Percentiles rank a stretch among this genome's conserved stretches.
phyloP scores from a whole-genome alignment of 129 eudicot species.

The Arctium lappa region DNA sequence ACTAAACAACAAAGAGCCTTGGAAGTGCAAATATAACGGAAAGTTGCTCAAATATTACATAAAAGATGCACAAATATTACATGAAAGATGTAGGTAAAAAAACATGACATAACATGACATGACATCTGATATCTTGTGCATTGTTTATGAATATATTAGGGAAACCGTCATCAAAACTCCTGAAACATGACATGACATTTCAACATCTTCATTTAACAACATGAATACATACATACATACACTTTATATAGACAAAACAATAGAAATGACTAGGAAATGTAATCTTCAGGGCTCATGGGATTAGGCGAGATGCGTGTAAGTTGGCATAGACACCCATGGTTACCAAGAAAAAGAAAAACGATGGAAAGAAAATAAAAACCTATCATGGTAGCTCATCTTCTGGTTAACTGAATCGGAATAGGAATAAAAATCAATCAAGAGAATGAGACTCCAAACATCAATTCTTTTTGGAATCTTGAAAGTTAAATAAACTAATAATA shows the following conservation, averaged over 20 bases:
- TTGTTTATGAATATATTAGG: constrained; percentile 91
- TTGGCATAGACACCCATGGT: neutral
- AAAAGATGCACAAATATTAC: constrained; percentile 79
- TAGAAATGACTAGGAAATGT: neutral
- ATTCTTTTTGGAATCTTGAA: neutral
- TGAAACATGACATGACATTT: constrained; percentile 25
- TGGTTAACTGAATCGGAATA: no score
- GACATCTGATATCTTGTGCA: constrained; percentile 91
- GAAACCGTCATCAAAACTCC: constrained; percentile 96
- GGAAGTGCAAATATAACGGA: constrained; percentile 47
- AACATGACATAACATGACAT: constrained; percentile 69
- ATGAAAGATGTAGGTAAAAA: constrained; percentile 90
- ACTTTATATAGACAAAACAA: neutral
- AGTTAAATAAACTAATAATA: neutral
- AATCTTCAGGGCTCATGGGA: neutral
- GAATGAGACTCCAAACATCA: neutral
- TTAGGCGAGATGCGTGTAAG: neutral
- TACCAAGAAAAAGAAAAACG: neutral
- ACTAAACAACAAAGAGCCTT: constrained; percentile 67
- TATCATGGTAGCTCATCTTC: no score
- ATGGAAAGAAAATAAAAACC: neutral
- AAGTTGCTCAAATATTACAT: constrained; percentile 89
- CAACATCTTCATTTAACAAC: neutral
- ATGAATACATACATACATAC: neutral
- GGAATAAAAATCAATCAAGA: neutral